These are phyloP conservation scores for Corinectria fuckeliana DNA, from an alignment of 2,329 filamentous ascomycete species.

Conservation along the genomic window DNA sequence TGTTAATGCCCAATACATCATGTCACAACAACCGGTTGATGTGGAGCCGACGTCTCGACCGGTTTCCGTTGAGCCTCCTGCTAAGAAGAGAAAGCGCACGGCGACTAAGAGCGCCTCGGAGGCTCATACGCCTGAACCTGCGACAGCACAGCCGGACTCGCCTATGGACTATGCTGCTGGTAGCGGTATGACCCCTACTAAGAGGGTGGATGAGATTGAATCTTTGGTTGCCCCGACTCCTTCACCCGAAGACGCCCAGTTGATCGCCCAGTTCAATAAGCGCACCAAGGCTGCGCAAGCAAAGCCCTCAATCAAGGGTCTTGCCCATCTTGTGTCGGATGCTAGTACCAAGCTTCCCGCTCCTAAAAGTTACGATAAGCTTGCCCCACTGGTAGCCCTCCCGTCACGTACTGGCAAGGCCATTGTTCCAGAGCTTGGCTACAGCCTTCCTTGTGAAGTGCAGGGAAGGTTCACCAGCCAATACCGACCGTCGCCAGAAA, in stretches of 20 bases:
- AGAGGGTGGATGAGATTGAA: slow-evolving; percentile 46
- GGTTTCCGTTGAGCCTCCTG: slow-evolving; percentile 36
- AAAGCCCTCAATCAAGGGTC: slow-evolving; percentile 47
- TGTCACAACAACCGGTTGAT: slow-evolving; percentile 32
- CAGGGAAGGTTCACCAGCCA: slow-evolving; percentile 51
- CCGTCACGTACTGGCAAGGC: slow-evolving; percentile 48
- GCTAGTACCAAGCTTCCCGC: slow-evolving; percentile 51
- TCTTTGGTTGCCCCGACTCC: slow-evolving; percentile 40
- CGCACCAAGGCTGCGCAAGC: slow-evolving; percentile 46
- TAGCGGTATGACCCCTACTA: slow-evolving; percentile 19
- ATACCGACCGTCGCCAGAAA: slow-evolving; percentile 49
- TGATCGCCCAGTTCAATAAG: slow-evolving; percentile 48
- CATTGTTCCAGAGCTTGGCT: slow-evolving; percentile 49
- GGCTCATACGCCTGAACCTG: slow-evolving; percentile 37
- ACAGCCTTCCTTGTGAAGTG: slow-evolving; percentile 51
- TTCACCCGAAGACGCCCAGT: slow-evolving; percentile 43
- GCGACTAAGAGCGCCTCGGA: slow-evolving; percentile 38
- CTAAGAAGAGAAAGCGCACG: slow-evolving; percentile 49
- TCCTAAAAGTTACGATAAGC: slow-evolving; percentile 54
- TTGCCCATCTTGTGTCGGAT: slow-evolving; percentile 47
- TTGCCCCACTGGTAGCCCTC: slow-evolving; percentile 51
- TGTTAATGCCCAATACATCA: slow-evolving; percentile 30
- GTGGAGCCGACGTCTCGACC: slow-evolving; percentile 31
- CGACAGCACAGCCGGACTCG: slow-evolving; percentile 35
- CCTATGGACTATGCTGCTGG: slow-evolving; percentile 34